Evolutionary conservation across 1,284 basidiomycete genomes (phyloP).

Genomic region (Prillingera fragicola): DNA sequence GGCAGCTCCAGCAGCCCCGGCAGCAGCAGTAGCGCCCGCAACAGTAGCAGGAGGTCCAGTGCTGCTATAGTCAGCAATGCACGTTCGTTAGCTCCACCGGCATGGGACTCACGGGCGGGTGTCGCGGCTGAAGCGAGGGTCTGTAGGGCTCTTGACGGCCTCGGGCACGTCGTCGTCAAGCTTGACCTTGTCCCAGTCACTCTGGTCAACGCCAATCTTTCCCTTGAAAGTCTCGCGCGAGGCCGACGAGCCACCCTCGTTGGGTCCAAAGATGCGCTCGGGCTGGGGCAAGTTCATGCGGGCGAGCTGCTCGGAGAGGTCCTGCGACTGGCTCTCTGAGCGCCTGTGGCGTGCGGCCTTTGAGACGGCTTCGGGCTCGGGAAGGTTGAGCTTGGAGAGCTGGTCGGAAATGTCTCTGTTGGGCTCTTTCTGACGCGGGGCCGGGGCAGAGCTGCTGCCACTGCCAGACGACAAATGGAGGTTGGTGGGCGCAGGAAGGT

Average conservation of each 20-base stretch:
- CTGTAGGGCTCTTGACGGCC: slow-evolving; percentile 42
- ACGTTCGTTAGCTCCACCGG: not conserved
- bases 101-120: slow-evolving; percentile 31
- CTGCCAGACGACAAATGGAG: slow-evolving; percentile 29
- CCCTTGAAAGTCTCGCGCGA: slow-evolving; percentile 12
- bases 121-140: slow-evolving; percentile 38
- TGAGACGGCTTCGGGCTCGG: slow-evolving; percentile 46
- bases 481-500: slow-evolving; percentile 42
- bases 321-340: slow-evolving; percentile 45
- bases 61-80: not conserved
- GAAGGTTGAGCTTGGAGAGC: slow-evolving; percentile 32
- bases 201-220: slow-evolving; percentile 37
- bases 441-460: slow-evolving; percentile 12
- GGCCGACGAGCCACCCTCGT: slow-evolving; percentile 27
- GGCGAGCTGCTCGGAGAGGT: slow-evolving; percentile 37
- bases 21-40: slow-evolving; percentile 6
- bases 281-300: slow-evolving; percentile 48
- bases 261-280: slow-evolving; percentile 46
- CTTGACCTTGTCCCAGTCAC: slow-evolving; percentile 47
- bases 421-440: slow-evolving; percentile 2
- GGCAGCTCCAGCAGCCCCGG: slow-evolving; percentile 1
- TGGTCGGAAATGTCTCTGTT: slow-evolving; percentile 16
- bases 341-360: slow-evolving; percentile 30
- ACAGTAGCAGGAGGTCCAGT: slow-evolving; percentile 18
- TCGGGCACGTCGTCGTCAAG: slow-evolving; percentile 46